Evolutionary conservation across 2,329 filamentous ascomycete genomes (phyloP).

Genomic region (Paracoccidioides lutzii): DNA sequence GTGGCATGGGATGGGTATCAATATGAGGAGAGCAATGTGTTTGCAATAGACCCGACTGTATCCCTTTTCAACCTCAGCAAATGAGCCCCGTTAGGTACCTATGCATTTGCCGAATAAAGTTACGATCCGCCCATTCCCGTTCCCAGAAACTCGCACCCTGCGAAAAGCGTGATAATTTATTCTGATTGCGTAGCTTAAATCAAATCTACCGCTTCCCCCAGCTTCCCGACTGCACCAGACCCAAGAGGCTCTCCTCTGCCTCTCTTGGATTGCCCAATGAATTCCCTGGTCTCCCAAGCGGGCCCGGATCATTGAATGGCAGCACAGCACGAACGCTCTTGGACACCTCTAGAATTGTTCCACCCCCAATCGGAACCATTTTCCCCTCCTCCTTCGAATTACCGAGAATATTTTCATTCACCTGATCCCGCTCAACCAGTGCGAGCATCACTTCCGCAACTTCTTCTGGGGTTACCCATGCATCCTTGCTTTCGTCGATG

Average conservation of each 20-base stretch:
- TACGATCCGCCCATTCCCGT: too few relatives aligned
- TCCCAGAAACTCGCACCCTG: too few relatives aligned
- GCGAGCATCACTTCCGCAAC: constrained; percentile 47
- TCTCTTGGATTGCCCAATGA: constrained; percentile 31
- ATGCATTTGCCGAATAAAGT: too few relatives aligned
- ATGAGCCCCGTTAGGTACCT: too few relatives aligned
- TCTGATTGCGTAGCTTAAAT: too few relatives aligned
- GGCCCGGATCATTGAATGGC: constrained; percentile 42
- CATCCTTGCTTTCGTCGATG: constrained; percentile 36
- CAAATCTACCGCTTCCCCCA: constrained; percentile 33
- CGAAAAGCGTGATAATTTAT: too few relatives aligned
- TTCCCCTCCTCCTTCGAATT: constrained; percentile 19
- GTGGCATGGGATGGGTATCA: too few relatives aligned
- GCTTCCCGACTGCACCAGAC: constrained; percentile 33
- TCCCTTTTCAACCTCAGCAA: too few relatives aligned
- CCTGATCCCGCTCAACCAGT: constrained; percentile 38
- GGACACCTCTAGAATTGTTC: constrained; percentile 45
- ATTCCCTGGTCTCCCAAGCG: constrained; percentile 34
- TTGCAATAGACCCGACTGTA: too few relatives aligned
- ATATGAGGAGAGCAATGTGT: too few relatives aligned
- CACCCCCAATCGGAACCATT: constrained; percentile 31
- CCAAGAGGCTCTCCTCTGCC: constrained; percentile 39
- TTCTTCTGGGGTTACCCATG: constrained; percentile 49
- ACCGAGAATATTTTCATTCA: constrained; percentile 22
- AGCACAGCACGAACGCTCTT: constrained; percentile 40